Evolutionary conservation across 148 eudicot species (phyloP), one percentile per base, ranked within the genome.

Genomic region (Talinum fruticosum): DNA sequence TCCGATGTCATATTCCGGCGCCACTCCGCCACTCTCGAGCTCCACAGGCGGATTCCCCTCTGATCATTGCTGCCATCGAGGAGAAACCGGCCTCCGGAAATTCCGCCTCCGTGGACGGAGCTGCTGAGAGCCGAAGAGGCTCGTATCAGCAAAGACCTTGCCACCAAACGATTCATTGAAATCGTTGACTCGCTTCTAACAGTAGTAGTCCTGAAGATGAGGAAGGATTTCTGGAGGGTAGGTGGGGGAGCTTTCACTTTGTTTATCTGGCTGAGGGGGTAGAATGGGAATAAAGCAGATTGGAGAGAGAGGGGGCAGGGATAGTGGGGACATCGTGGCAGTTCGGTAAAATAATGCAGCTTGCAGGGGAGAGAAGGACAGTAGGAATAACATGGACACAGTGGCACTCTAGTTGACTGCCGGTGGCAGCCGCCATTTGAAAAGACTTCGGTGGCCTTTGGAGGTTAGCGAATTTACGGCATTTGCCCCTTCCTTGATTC

Each of bases 1-100:
- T 23, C 34, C 30, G 85, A 70, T 64, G 85, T 21, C 79, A 82
- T 69, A 21, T 70, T 82, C 81, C 79, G 78, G 19, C 75, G 75
- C 45, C 38, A 73, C 32, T 81, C 83, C 16, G 45, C 49, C 44
- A 59, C 41, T 59, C n/a, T 53, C 77, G 51, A 54, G 6, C 66
- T 78, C 71, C 35, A 68, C n/a, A 12, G 53, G 19, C 45, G 65
- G 21, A 59, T 5, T 19, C 62, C 78, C 66, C 75, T 57, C 57
- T 29, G 53, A 36, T 37, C 23, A n/a, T 71, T 49, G 28, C 59
- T 75, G 0, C 28, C 73, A 4, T 49, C 45, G 37, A 72, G 8
- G 26, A 72, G 29, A 14, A 66, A 53, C 3, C 41, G 32, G 54
- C 35, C 33, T 32, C 77, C 59, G 18, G 61, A 62, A 30, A 28